These are phyloP conservation scores for Agaricales sp. DNA, from an alignment of 1,284 basidiomycete species.

Conservation along the genomic window DNA sequence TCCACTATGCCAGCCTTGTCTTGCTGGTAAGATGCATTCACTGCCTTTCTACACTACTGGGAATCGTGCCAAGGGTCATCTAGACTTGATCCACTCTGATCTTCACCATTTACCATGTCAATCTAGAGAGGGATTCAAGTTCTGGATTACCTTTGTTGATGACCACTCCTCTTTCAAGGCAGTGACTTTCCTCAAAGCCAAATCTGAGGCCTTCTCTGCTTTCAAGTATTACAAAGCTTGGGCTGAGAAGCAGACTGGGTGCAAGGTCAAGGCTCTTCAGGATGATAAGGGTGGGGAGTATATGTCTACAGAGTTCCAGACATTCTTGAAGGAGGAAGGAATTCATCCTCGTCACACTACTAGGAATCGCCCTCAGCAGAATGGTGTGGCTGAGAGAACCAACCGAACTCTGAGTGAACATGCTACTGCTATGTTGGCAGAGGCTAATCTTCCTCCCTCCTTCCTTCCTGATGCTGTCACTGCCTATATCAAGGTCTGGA, in stretches of 20 bases:
- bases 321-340: constrained; percentile 13
- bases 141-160: constrained; percentile 26
- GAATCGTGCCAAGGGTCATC: constrained; percentile 4
- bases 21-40: constrained; percentile 18
- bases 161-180: constrained; percentile 15
- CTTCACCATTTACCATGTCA: constrained; percentile 19
- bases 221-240: constrained; percentile 21
- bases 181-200: constrained; percentile 18
- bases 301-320: constrained; percentile 15
- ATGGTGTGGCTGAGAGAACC: constrained; percentile 13
- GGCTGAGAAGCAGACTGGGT: constrained; percentile 17
- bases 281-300: constrained; percentile 23
- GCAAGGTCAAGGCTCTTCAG: constrained; percentile 11
- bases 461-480: constrained; percentile 8
- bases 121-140: constrained; percentile 18
- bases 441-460: constrained; percentile 4
- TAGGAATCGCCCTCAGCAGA: constrained; percentile 13
- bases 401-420: constrained; percentile 7
- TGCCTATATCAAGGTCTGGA: no score
- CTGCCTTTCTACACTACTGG: constrained; percentile 9
- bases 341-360: constrained; percentile 13
- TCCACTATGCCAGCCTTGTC: constrained; percentile 20
- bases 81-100: constrained; percentile 25
- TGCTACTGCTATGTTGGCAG: constrained; percentile 8
- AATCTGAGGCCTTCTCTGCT: constrained; percentile 19